Conservation (phyloP, 2,329 filamentous ascomycete genomes). For the Graphiopsis chlorocephala region DNA sequence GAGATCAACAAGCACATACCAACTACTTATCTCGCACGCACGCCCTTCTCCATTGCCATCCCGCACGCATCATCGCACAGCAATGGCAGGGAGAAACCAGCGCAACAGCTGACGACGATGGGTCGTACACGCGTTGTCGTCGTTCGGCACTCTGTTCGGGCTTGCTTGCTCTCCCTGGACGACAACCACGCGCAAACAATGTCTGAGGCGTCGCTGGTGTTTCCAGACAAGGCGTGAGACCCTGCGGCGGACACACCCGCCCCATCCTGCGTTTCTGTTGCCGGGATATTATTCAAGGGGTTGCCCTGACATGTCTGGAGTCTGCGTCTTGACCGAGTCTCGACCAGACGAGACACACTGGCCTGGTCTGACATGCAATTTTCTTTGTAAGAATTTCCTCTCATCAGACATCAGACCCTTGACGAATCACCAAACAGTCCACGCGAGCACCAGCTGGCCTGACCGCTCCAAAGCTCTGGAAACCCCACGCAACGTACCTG, state of each 20-base stretch:
- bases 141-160: constrained; percentile 2
- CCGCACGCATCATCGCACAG: neutral
- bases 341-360: constrained; percentile 1
- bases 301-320: neutral
- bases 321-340: neutral
- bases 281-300: neutral
- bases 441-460: neutral
- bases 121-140: neutral
- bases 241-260: neutral
- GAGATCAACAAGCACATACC: constrained; percentile 9
- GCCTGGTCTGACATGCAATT: neutral
- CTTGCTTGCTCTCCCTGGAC: neutral
- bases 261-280: neutral
- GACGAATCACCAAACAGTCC: neutral
- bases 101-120: constrained; percentile 12
- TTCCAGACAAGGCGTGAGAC: constrained; percentile 8
- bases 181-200: neutral
- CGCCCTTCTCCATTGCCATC: constrained; percentile 5
- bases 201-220: constrained; percentile 7
- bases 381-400: neutral
- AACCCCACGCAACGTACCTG: neutral
- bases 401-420: neutral
- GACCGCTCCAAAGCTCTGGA: neutral
- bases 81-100: neutral
- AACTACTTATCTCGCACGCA: neutral